Evolutionary conservation across 2,329 filamentous ascomycete species (phyloP).

Genomic region (Parafenestella ontariensis): DNA sequence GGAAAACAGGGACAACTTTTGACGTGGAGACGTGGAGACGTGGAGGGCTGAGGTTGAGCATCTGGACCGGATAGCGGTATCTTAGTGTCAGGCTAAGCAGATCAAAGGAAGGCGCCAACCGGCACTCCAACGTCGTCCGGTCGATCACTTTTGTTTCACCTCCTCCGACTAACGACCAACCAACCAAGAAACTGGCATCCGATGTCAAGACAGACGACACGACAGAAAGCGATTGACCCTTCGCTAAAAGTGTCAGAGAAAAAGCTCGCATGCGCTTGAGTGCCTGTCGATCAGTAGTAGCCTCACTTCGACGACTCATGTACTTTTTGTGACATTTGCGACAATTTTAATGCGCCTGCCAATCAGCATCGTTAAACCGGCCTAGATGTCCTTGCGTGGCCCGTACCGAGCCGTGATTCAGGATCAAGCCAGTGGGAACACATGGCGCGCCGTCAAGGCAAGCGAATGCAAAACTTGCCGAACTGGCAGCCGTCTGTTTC

Average conservation of each 20-base stretch:
- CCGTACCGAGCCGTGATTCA: conserved; percentile 10
- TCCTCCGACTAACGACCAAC: conserved; percentile 3
- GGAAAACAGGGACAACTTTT: too few species aligned
- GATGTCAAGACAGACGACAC: conserved; percentile 4
- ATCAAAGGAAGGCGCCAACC: conserved; percentile 10
- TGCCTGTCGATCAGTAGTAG: neutral
- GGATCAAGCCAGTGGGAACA: conserved; percentile 6
- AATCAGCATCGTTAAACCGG: conserved; percentile 5
- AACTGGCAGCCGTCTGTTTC: neutral
- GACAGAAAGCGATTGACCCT: neutral
- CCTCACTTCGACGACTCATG: neutral
- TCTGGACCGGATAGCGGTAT: conserved; percentile 15
- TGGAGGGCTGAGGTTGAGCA: conserved; percentile 9
- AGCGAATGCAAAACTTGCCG: neutral
- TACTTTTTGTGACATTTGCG: neutral
- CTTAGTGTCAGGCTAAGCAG: conserved; percentile 6
- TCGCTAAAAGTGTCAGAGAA: neutral
- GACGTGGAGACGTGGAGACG: conserved; percentile 4
- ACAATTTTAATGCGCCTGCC: conserved; percentile 1
- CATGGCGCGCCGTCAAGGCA: neutral
- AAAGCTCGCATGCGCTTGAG: neutral
- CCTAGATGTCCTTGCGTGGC: conserved; percentile 5
- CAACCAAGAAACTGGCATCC: conserved; percentile 1
- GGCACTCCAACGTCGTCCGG: conserved; percentile 16
- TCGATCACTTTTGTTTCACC: conserved; percentile 11